A percentile compares a stretch with the other conserved stretches of the same genome.
Evolutionary conservation across 2,329 filamentous ascomycete genomes (phyloP).

Genomic region (Coniella vitis): DNA sequence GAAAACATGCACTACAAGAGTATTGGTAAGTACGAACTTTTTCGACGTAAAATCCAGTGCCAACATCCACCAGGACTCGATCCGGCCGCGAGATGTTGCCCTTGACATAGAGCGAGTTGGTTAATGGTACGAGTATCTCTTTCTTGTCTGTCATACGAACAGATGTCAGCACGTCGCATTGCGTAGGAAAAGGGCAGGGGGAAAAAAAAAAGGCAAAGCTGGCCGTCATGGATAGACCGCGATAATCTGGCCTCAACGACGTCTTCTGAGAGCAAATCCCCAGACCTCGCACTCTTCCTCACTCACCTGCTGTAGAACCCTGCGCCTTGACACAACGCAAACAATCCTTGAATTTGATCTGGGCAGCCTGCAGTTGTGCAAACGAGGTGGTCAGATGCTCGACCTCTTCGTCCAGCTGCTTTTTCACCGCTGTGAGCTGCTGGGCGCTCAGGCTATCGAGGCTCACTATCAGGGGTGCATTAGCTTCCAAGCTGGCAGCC

Average conservation of each 20-base stretch:
- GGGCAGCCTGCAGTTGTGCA: constrained; percentile 80
- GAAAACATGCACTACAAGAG: background rate
- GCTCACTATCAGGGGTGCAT: constrained; percentile 37
- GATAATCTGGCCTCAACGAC: no score
- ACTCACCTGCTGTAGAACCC: constrained; percentile 16
- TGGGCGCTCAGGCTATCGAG: constrained; percentile 73
- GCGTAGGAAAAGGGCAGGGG: no score
- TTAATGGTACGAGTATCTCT: constrained; percentile 82
- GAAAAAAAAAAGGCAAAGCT: no score
- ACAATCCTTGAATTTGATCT: constrained; percentile 88
- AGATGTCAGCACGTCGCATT: background rate
- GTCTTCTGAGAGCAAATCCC: no score
- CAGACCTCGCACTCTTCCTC: no score
- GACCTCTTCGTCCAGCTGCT: constrained; percentile 92
- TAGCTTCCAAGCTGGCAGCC: background rate
- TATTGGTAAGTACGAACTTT: constrained; percentile 52
- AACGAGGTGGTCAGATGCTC: constrained; percentile 90
- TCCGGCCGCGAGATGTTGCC: constrained; percentile 69
- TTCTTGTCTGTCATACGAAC: constrained; percentile 30
- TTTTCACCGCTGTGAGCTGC: constrained; percentile 87
- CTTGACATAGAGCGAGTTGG: constrained; percentile 88
- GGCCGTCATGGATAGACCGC: no score
- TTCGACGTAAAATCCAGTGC: constrained; percentile 90
- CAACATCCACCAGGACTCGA: constrained; percentile 82
- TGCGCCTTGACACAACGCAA: constrained; percentile 61